Evolutionary conservation across 2,329 filamentous ascomycete genomes (phyloP), one percentile per base, ranked within the genome.

Genomic region (Aspergillus udagawae): DNA sequence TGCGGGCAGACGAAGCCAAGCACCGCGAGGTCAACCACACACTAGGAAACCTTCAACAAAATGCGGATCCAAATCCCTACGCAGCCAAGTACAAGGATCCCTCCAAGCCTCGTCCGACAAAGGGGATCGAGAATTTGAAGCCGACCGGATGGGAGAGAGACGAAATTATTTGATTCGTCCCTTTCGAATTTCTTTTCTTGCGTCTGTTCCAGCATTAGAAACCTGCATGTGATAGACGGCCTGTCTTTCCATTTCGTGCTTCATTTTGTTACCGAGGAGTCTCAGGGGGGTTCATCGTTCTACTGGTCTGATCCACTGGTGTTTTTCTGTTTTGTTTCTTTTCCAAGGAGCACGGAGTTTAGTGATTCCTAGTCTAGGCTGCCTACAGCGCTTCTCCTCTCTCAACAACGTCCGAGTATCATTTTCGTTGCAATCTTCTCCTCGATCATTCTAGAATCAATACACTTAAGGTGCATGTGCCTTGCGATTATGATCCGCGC

Each of bases 21-120:
- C 92, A 96, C 70, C 83, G 94, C 35, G 94, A 96, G 70, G 93
- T 97, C 66, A 97, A 99, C 76, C 94, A 99, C 73, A 97, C 94
- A 0, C 77, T 99, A 45, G 86, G 89, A 52, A 97, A 97, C 71
- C 80, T 99, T 57, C 80, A 96, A 65, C 91, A 94, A 71, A 86
- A 85, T 53, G 82, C 86, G 35, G 94, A 99, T 69, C 92, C 93
- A 1, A 99, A 99, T 69, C 94, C 94, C 2, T 99, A 94, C 69
- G 88, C 91, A 49, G 90, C 87, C 73, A 82, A 86, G 65, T 97
- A 93, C 79, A 91, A 89, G 74, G 85, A 91, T 60, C 78, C 79
- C 14, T 77, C 78, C 4, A 79, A 80, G 60, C 83, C 85, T 25
- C 91, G 93, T 63, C 90, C 88, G 3, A 84, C 85, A 0, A 89